Evolutionary conservation across 2,329 filamentous ascomycete species (phyloP), one percentile per base, ranked within the genome.

Genomic region (Exophiala calicioides): DNA sequence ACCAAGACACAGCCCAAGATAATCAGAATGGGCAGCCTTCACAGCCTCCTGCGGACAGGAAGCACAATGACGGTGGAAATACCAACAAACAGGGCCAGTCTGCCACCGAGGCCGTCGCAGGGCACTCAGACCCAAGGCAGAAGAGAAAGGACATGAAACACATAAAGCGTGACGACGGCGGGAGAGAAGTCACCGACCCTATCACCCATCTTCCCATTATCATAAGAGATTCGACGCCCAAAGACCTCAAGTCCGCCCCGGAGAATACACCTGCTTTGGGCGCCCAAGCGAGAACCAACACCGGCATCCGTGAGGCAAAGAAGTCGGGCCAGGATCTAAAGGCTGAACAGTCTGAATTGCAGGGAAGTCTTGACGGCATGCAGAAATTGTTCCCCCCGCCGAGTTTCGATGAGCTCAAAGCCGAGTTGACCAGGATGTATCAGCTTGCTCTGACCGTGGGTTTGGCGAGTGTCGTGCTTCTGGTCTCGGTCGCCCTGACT

Each of bases 191-290:
- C 35, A 88, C 84, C 1, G 85, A 88, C 59, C 84, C 84, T 0
- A 76, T 88, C 29, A 88, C 85, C 1, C 85, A 88, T 65, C 71
- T 88, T 2, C 83, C 84, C 1, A 75, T 87, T 36, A 71, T 68
- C 26, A 84, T 87, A 26, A 81, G 85, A 60, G 85, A 88, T 60
- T 82, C 82, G 58, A 86, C 84, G 0, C 72, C 76, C 20, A 76
- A 80, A 29, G 81, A 85, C 41, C 68, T 88, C 23, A 68, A 76
- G 50, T 63, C 65, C 40, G 65, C 69, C 18, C 62, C 69, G 24
- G 67, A 76, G 60, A 77, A 77, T 51, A 63, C 69, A 3, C 64
- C 68, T 3, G 63, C 70, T 0, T 60, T 65, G 27, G 73, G 72
- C 7, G 61, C 64, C 12, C 64, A 68, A 12, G 57, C 59, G 1